Evolutionary conservation across 2,329 filamentous ascomycete species (phyloP).

Genomic region (Pseudopyricularia cyperi): DNA sequence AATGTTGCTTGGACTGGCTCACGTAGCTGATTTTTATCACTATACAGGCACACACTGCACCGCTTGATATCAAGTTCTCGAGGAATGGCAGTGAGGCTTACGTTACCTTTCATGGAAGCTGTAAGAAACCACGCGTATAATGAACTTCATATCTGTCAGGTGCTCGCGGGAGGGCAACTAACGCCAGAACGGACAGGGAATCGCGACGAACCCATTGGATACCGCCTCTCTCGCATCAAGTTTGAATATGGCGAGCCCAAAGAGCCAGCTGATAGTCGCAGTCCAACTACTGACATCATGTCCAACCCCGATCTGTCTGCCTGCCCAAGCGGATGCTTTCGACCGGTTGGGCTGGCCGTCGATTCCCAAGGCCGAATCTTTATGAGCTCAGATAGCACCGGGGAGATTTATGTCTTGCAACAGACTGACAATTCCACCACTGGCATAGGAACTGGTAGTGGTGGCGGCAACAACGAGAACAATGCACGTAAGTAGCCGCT

Average conservation of each 20-base stretch:
- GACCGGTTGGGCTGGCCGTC: conserved; percentile 45
- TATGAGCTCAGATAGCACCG: conserved; percentile 49
- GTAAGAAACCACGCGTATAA: conserved; percentile 23
- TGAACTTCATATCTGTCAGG: not conserved
- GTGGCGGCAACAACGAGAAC: not conserved
- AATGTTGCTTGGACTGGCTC: not conserved
- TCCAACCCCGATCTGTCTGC: conserved; percentile 35
- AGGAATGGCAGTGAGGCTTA: conserved; percentile 44
- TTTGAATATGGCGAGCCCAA: conserved; percentile 31
- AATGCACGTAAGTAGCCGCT: not conserved
- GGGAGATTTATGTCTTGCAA: conserved; percentile 49
- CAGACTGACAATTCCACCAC: conserved; percentile 9
- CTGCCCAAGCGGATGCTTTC: conserved; percentile 47
- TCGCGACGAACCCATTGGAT: conserved; percentile 28
- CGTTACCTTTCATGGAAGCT: conserved; percentile 60
- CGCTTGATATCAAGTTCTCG: conserved; percentile 58
- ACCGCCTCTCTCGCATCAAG: conserved; percentile 26
- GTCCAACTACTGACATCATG: conserved; percentile 38
- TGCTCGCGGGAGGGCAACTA: not conserved
- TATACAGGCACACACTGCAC: conserved; percentile 55
- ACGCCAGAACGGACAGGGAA: conserved; percentile 12
- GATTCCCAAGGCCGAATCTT: conserved; percentile 42
- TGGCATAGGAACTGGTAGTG: conserved; percentile 1
- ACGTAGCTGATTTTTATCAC: not conserved
- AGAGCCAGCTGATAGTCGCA: conserved; percentile 25